These are phyloP conservation scores for Pseudogymnoascus sp. DNA, from an alignment of 2,329 filamentous ascomycete genomes.

Conservation along the genomic window DNA sequence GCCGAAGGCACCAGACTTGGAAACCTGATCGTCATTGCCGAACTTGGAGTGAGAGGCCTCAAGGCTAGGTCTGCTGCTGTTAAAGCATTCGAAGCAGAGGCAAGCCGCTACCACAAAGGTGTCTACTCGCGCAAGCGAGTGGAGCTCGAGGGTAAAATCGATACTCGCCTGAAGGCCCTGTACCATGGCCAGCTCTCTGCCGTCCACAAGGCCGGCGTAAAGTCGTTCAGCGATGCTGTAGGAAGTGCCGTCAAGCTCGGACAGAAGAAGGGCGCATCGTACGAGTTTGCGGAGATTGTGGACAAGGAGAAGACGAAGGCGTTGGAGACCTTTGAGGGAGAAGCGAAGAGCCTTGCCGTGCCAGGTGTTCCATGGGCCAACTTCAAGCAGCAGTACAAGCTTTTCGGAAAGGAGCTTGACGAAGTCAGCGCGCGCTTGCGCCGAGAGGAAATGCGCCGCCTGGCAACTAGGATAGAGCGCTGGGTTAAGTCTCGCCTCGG, in stretches of 20 bases:
- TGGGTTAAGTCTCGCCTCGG: constrained; percentile 85
- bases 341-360: constrained; percentile 68
- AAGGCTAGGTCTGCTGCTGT: constrained; percentile 64
- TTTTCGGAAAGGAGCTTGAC: constrained; percentile 87
- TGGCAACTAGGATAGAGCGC: constrained; percentile 84
- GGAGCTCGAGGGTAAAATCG: constrained; percentile 81
- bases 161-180: constrained; percentile 77
- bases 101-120: constrained; percentile 92
- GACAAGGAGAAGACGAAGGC: constrained; percentile 71
- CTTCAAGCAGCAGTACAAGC: constrained; percentile 68
- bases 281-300: constrained; percentile 95
- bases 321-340: constrained; percentile 65
- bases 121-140: constrained; percentile 80
- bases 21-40: constrained; percentile 62
- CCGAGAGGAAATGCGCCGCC: constrained; percentile 90
- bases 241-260: constrained; percentile 79
- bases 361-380: constrained; percentile 81
- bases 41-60: constrained; percentile 68
- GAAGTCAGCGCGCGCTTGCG: constrained; percentile 77
- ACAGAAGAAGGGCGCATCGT: constrained; percentile 82
- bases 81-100: constrained; percentile 81
- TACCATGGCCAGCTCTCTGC: constrained; percentile 84
- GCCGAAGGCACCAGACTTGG: constrained; percentile 67
- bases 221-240: constrained; percentile 80
- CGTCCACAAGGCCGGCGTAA: constrained; percentile 80